Evolutionary conservation across 495 filamentous ascomycete genomes (phyloP), one percentile per base, ranked within the genome.

Genomic region (Neurospora sp.): DNA sequence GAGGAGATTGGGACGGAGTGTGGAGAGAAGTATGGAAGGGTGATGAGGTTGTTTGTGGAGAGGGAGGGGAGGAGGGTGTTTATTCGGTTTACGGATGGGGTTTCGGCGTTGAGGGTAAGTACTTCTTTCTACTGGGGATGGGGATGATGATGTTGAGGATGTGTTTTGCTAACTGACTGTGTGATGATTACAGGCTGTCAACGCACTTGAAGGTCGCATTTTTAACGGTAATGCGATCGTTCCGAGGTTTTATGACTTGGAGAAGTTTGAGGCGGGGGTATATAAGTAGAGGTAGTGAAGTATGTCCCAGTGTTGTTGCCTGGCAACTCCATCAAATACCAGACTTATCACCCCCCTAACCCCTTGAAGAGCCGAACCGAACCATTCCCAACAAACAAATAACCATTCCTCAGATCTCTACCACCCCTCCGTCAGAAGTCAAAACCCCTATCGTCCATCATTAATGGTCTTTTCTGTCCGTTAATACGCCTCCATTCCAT

Each of bases 1-100:
- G 94, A 97, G 82, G 94, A 98, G 82, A 97, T 99, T 79, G 96
- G 96, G 23, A 93, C 97, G 73, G 93, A 96, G 81, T 98, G 95
- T 81, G 88, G 89, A 48, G 88, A 92, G 69, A 92, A 94, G 87
- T 99, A 97, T 80, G 96, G 96, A 11, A 86, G 87, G 31, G 93
- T 99, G 3, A 94, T 97, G 83, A 83, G 94, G 75, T 87, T 99
- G 20, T 90, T 89, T 76, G 90, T 98, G 46, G 85, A 93, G 75
- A 81, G 82, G 40, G 82, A 82, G 16, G 85, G 82, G 3, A 80
- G 83, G 14, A 83, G 86, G 23, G 95, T 98, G 18, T 99, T 96
- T 83, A 92, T 99, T 76, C 92, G 95, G 82, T 99, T 98, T 78
- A 93, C 90, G 0, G 91, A 89, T 74, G 87, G 88, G 77, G 81